Evolutionary conservation across 371 early-diverging fungal species (phyloP).

Genomic region (Encephalitozoon cuniculi): DNA sequence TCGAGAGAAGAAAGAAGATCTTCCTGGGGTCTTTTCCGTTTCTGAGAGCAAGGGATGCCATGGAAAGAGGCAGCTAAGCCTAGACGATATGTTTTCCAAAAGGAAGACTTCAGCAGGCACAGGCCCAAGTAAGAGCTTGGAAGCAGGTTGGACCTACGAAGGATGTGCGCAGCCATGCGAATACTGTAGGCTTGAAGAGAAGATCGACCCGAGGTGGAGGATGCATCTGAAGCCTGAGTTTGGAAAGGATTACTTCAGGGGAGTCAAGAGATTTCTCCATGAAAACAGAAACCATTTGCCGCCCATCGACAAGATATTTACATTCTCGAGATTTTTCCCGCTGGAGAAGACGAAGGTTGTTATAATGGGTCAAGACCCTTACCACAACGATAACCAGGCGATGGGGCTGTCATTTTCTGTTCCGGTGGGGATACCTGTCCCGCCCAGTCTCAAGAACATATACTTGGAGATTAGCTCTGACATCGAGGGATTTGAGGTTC

Average conservation of each 20-base stretch:
- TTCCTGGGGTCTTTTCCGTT: not conserved
- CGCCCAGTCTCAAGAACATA: conserved; percentile 84
- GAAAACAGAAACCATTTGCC: conserved; percentile 36
- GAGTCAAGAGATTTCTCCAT: conserved; percentile 45
- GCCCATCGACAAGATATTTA: conserved; percentile 36
- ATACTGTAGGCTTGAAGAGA: conserved; percentile 18
- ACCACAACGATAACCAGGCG: conserved; percentile 80
- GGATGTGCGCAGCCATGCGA: not conserved
- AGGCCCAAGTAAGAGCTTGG: not conserved
- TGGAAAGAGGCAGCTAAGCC: conserved; percentile 1
- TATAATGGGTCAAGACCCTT: conserved; percentile 71
- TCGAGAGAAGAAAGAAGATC: not conserved
- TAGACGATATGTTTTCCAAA: conserved; percentile 1
- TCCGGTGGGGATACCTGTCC: conserved; percentile 64
- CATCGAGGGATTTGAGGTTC: conserved; percentile 40
- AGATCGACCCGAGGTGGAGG: conserved; percentile 37
- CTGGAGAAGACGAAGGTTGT: conserved; percentile 55
- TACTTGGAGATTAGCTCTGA: conserved; percentile 68
- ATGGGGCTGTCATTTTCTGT: conserved; percentile 70
- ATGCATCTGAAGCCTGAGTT: conserved; percentile 46
- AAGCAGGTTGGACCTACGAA: not conserved
- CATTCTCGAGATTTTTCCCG: conserved; percentile 45
- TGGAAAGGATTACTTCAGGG: conserved; percentile 48
- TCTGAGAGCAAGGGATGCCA: not conserved
- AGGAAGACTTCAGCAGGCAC: not conserved